A percentile compares a stretch with the other conserved stretches of the same genome.
Conservation (phyloP, 495 filamentous ascomycete species). For the Staphylotrichum tortipilum region DNA sequence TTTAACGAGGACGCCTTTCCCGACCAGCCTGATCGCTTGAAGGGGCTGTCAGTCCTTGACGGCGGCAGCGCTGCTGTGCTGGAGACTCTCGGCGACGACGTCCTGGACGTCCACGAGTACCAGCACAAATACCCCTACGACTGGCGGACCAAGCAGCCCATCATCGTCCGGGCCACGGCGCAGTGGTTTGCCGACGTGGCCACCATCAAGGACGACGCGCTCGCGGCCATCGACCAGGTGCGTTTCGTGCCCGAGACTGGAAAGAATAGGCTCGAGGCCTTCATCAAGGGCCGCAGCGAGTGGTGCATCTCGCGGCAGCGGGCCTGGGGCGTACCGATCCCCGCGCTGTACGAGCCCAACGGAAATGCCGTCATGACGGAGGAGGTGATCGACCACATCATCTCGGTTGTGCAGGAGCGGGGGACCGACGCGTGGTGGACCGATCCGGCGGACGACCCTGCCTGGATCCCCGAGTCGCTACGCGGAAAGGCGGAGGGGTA, state of each 20-base stretch:
- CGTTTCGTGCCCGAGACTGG: slow-evolving; percentile 69
- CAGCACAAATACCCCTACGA: slow-evolving; percentile 94
- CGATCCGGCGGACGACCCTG: slow-evolving; percentile 59
- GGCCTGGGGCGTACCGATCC: slow-evolving; percentile 94
- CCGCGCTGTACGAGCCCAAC: slow-evolving; percentile 68
- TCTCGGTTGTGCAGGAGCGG: slow-evolving; percentile 61
- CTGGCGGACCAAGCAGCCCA: slow-evolving; percentile 87
- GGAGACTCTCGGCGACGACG: slow-evolving; percentile 47
- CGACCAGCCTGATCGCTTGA: slow-evolving; percentile 49
- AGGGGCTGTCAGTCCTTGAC: slow-evolving; percentile 33
- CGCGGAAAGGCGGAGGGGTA: slow-evolving; percentile 39
- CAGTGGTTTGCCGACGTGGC: slow-evolving; percentile 97
- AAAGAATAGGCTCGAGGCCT: slow-evolving; percentile 65
- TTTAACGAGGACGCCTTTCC: slow-evolving; percentile 74
- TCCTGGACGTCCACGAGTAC: slow-evolving; percentile 61
- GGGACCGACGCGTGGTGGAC: slow-evolving; percentile 93
- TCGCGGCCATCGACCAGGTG: slow-evolving; percentile 60
- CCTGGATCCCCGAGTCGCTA: slow-evolving; percentile 61
- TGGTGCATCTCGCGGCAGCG: slow-evolving; percentile 99
- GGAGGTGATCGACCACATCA: slow-evolving; percentile 77
- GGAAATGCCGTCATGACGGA: slow-evolving; percentile 66
- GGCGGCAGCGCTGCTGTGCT: slow-evolving; percentile 63
- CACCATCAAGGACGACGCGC: slow-evolving; percentile 62
- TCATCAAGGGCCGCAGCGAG: slow-evolving; percentile 78
- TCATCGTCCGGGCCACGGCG: slow-evolving; percentile 83